phyloP scores from a whole-genome alignment of 768 basidiomycete genomes.

The Termitomyces sp. region DNA sequence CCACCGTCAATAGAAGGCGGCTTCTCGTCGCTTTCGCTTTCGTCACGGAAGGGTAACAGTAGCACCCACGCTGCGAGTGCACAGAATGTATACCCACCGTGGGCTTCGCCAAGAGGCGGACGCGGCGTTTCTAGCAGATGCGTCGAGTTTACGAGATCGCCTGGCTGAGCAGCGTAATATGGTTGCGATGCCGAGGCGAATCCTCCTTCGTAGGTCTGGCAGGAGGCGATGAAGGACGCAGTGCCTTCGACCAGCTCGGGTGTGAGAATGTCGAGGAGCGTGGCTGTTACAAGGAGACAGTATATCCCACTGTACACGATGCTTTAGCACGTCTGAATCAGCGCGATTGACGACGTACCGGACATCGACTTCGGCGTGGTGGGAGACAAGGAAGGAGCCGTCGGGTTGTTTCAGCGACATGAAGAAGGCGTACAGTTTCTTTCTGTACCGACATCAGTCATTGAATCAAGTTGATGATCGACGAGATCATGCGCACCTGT shows the following conservation, averaged over 20 bases:
- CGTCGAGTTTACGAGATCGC: neutral
- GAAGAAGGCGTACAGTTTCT: slow-evolving; percentile 82
- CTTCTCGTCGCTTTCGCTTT: slow-evolving; percentile 13
- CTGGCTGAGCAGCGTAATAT: slow-evolving; percentile 33
- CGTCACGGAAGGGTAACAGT: slow-evolving; percentile 49
- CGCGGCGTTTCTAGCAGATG: slow-evolving; percentile 31
- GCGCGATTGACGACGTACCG: slow-evolving; percentile 44
- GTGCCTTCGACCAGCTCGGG: slow-evolving; percentile 79
- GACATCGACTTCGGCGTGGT: slow-evolving; percentile 90
- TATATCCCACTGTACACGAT: slow-evolving; percentile 71
- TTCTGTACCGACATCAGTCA: slow-evolving; percentile 28
- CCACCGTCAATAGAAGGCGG: slow-evolving; percentile 48
- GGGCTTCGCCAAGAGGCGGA: slow-evolving; percentile 89
- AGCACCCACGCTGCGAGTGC: slow-evolving; percentile 81
- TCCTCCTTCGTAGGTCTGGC: slow-evolving; percentile 97
- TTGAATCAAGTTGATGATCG: neutral
- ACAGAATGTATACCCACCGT: slow-evolving; percentile 97
- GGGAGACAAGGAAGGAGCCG: slow-evolving; percentile 87
- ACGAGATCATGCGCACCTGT: slow-evolving; percentile 46
- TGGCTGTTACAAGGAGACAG: slow-evolving; percentile 81
- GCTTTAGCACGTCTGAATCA: neutral
- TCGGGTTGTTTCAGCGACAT: slow-evolving; percentile 89
- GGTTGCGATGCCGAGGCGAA: slow-evolving; percentile 80
- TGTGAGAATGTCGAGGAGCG: slow-evolving; percentile 80
- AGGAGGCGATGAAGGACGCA: slow-evolving; percentile 76